Evolutionary conservation across 306 rosid genomes (phyloP).

Genomic region (Castanopsis chinensis): DNA sequence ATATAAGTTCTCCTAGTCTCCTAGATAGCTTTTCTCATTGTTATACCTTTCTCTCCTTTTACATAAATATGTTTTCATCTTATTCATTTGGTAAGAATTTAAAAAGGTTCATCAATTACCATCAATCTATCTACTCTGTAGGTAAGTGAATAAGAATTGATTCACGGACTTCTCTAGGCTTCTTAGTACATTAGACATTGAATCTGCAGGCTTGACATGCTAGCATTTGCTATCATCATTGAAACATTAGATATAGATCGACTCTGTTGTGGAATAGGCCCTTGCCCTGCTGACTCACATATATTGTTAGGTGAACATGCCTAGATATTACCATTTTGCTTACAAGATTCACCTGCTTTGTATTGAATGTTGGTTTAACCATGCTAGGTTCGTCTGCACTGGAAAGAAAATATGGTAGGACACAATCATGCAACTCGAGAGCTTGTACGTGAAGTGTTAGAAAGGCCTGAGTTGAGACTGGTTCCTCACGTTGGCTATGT

Average conservation of each 20-base stretch:
- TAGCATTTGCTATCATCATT: slow-evolving; percentile 3
- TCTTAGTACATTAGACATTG: neutral
- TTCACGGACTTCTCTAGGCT: neutral
- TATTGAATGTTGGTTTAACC: slow-evolving; percentile 1
- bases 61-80: neutral
- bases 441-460: slow-evolving; percentile 64
- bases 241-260: neutral
- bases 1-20: too few relatives aligned
- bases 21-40: too few relatives aligned
- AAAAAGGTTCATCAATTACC: neutral
- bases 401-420: slow-evolving; percentile 60
- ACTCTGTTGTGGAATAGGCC: neutral
- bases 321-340: neutral
- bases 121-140: neutral
- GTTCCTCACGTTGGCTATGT: slow-evolving; percentile 93
- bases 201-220: neutral
- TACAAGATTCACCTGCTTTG: slow-evolving; percentile 7
- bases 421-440: slow-evolving; percentile 49
- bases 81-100: neutral
- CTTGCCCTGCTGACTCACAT: neutral
- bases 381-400: slow-evolving; percentile 68
- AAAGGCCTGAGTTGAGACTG: slow-evolving; percentile 60
- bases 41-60: too few relatives aligned
- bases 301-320: neutral
- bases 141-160: neutral